Evolutionary conservation across 2,329 filamentous ascomycete genomes (phyloP), one percentile per base, ranked within the genome.

Genomic region (Ascochyta pisi): DNA sequence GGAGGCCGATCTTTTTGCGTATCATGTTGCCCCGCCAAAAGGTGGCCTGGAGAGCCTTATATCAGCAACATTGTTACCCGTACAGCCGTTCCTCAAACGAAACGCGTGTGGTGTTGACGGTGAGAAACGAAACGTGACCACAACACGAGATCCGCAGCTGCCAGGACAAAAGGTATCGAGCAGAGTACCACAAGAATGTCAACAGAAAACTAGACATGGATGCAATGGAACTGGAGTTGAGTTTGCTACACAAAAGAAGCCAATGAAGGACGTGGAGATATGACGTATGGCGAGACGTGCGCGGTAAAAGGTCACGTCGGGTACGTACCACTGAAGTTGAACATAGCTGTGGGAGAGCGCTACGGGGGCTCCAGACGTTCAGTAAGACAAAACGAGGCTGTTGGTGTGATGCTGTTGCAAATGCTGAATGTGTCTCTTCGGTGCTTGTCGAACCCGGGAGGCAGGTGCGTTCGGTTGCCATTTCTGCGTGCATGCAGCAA

Each of bases 1-100:
- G 83, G 81, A 39, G 71, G 65, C 57, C 83, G 78, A 51, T 75
- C 71, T 60, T 75, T 72, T 54, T 73, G 60, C 40, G 66, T 65
- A 50, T 77, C 75, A 67, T 77, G 73, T 62, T 74, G 71, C 34
- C 73, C 74, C 35, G 74, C 74, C 55, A 76, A 68, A 48, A 77
- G 67, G 52, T 68, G 64, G 55, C 69, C 75, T 77, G 54, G 44
- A 60, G 34, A 54, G 58, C 45, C 55, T 49, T 63, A 63, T 61
- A 68, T 74, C 61, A 75, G 71, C 66, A 60, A 58, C 56, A 57
- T 54, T 59, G 62, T 61, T 49, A 50, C 61, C 68, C 59, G 69
- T 69, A 68, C 64, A 62, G 46, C 50, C 44, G 53, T 49, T 43
- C 52, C 54, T 57, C 54, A 61, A 64, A 63, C 63, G 65, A 72